Base-by-base conservation (phyloP, 257 asterid genomes). In the Coffea eugenioides region DNA sequence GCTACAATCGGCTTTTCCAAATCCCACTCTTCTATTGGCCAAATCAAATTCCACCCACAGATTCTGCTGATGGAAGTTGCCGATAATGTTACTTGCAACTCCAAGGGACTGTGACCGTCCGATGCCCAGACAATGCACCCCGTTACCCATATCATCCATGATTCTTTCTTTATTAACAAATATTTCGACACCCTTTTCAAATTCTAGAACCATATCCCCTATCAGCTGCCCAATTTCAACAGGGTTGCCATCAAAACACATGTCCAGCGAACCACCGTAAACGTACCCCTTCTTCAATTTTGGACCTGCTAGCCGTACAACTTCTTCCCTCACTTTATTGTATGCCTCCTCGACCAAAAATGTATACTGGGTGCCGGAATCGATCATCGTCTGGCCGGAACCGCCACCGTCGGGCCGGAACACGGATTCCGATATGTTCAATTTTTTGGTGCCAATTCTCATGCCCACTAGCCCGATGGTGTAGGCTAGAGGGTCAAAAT, bases 11-110 rank as follows among this genome's bases (percentile, higher is more conserved):
- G 91, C 89, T 67, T 68, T 84, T 0, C 97, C 98, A 59, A 95
- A 91, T 15, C 99, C 98, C 25, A 93, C 88, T 82, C 91, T 87
- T 56, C 79, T 74, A 25, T 77, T 86, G 4, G 80, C 79, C 23
- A 90, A 41, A 87, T 95, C 99, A 81, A 92, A 93, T 57, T 95
- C 99, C 54, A 95, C 97, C 97, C 99, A 95, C n/a, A 74, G 83
- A 84, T 92, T 89, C 66, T 93, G 98, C 74, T 95, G 98, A 84
- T 93, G 97, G 80, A 95, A 93, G 80, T 92, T 92, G 1, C 99
- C 99, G 51, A 95, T 85, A 15, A 93, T 92, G 36, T 93, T 93
- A 61, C 93, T 88, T 0, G 97, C 89, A n/a, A 88, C 85, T 4
- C 92, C 95, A 9, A 91, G 88, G n/a, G 89, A 85, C 43, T 93